Percentiles rank a stretch among this genome's conserved stretches.
phyloP scores from a whole-genome alignment of 169 alveolate genomes.

The Plasmodium ovale region DNA sequence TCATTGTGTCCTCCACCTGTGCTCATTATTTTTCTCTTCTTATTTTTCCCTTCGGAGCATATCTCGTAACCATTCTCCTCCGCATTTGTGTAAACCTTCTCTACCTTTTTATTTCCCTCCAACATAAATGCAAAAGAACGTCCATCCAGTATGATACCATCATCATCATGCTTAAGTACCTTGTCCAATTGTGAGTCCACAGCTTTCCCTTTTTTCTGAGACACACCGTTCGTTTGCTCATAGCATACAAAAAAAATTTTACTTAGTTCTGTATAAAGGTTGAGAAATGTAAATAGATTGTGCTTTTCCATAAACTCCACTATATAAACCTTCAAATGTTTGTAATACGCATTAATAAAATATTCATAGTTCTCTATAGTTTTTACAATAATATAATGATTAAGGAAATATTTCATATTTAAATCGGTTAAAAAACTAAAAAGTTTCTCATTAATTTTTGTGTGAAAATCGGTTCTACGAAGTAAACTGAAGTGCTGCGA shows the following conservation, averaged over 20 bases:
- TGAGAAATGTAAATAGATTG: slow-evolving; percentile 23
- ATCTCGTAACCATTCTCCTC: neutral
- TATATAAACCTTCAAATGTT: neutral
- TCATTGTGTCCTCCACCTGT: neutral
- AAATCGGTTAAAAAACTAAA: slow-evolving; percentile 29
- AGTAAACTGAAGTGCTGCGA: neutral
- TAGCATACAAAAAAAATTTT: slow-evolving; percentile 53
- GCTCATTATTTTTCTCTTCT: slow-evolving; percentile 11
- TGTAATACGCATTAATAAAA: slow-evolving; percentile 42
- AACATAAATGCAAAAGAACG: neutral
- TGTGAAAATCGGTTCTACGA: neutral
- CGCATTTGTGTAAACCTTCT: neutral
- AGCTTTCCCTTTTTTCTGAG: neutral
- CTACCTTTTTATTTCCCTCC: neutral
- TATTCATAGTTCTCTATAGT: slow-evolving; percentile 44
- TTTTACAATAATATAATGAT: slow-evolving; percentile 55
- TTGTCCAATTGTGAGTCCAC: neutral
- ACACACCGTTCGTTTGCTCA: neutral
- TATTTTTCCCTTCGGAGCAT: neutral
- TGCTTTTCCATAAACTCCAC: neutral
- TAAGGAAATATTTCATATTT: slow-evolving; percentile 50
- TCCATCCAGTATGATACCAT: neutral
- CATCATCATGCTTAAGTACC: neutral
- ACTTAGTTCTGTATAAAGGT: slow-evolving; percentile 36
- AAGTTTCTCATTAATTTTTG: slow-evolving; percentile 35